Percentiles rank a stretch among this genome's conserved stretches.
These are phyloP conservation scores for Spergularia bocconei DNA, from an alignment of 148 eudicot genomes.

Conservation along the genomic window DNA sequence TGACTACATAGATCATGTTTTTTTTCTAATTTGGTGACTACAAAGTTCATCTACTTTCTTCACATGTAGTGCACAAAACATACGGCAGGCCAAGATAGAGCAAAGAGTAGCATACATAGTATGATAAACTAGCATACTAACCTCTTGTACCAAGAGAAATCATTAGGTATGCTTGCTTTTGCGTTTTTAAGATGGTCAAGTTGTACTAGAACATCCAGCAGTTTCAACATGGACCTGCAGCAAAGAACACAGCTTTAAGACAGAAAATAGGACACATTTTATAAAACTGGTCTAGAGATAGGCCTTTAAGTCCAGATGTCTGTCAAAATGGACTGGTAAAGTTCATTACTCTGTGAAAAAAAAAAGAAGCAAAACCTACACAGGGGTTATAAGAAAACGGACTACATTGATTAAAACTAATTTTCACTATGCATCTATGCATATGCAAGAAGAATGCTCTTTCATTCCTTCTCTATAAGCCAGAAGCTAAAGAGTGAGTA, in stretches of 20 bases:
- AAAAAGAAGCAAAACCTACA: neutral
- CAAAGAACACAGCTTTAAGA: conserved; percentile 12
- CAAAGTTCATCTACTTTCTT: too few species aligned
- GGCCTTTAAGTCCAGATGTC: neutral
- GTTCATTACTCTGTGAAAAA: neutral
- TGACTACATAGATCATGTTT: too few species aligned
- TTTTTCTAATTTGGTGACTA: too few species aligned
- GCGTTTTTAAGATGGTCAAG: conserved; percentile 99
- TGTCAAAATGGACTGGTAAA: neutral
- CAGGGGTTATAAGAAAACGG: conserved; percentile 2
- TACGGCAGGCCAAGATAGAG: neutral
- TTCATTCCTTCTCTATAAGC: neutral
- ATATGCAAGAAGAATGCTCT: neutral
- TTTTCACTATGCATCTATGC: neutral
- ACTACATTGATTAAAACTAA: neutral
- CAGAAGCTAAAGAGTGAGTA: neutral
- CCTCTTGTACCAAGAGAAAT: conserved; percentile 99
- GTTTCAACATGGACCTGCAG: conserved; percentile 95
- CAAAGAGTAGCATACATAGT: neutral
- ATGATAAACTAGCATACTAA: conserved; percentile 28
- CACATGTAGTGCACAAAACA: neutral
- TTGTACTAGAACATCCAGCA: conserved; percentile 91
- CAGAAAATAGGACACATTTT: neutral
- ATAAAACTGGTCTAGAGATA: neutral
- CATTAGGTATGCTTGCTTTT: conserved; percentile 99